phyloP scores from a whole-genome alignment of 2,329 filamentous ascomycete species.

The Pseudogymnoascus destructans region DNA sequence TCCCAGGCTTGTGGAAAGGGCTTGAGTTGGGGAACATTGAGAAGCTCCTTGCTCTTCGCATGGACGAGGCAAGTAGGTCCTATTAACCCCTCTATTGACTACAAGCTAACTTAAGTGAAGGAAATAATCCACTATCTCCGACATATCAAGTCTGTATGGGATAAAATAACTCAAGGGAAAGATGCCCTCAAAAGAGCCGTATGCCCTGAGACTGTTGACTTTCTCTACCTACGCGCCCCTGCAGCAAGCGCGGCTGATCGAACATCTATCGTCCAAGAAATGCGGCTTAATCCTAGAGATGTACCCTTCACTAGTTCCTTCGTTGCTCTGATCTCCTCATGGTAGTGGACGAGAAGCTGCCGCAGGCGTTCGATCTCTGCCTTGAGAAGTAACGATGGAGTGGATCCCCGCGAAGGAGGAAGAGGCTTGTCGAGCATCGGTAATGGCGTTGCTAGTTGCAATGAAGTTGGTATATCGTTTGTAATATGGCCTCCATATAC shows the following conservation, averaged over 20 bases:
- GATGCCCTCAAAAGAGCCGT: not conserved
- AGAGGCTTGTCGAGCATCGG: no score
- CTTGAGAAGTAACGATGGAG: no score
- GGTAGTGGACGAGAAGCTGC: no score
- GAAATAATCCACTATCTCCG: not conserved
- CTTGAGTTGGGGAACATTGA: slow-evolving; percentile 11
- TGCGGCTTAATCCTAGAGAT: no score
- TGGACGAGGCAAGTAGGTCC: slow-evolving; percentile 10
- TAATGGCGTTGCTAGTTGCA: no score
- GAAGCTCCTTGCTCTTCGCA: slow-evolving; percentile 7
- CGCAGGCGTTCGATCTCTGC: no score
- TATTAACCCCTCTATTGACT: not conserved
- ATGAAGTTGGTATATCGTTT: no score
- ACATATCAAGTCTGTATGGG: not conserved
- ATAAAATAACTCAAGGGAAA: not conserved
- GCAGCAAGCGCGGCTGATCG: not conserved
- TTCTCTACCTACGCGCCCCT: slow-evolving; percentile 5
- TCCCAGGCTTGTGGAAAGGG: slow-evolving; percentile 6
- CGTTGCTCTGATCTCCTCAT: no score
- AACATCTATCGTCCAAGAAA: slow-evolving; percentile 9
- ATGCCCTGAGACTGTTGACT: slow-evolving; percentile 10
- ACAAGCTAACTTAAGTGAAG: not conserved
- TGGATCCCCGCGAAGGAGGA: no score
- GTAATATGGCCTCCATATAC: no score
- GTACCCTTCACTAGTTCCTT: no score